phyloP scores from a whole-genome alignment of 768 basidiomycete genomes.

The Gelatoporia subvermispora region DNA sequence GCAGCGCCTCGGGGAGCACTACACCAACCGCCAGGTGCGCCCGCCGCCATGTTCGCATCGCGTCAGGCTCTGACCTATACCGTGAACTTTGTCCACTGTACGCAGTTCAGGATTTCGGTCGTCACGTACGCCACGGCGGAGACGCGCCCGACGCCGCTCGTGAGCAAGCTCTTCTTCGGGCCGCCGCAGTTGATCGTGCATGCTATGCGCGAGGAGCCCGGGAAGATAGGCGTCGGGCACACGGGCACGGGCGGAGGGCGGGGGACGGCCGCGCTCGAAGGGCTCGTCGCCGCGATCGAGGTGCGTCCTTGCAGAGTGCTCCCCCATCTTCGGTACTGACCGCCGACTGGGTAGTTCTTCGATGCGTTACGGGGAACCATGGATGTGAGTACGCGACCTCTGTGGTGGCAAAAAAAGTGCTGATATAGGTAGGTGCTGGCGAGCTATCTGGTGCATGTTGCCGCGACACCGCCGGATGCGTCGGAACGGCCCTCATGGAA shows the following conservation, averaged over 20 bases:
- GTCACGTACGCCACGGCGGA: constrained; percentile 63
- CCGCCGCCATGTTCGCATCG: not conserved
- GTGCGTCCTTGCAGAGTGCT: constrained; percentile 31
- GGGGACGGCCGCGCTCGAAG: constrained; percentile 70
- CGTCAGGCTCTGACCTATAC: constrained; percentile 14
- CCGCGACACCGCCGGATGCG: constrained; percentile 50
- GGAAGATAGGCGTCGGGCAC: constrained; percentile 52
- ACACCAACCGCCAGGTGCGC: constrained; percentile 32
- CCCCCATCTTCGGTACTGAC: not conserved
- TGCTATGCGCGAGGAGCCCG: constrained; percentile 42
- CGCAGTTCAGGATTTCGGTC: constrained; percentile 33
- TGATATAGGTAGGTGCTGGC: not conserved
- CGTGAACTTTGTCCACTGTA: not conserved
- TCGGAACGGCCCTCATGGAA: constrained; percentile 55
- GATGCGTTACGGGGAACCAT: not conserved
- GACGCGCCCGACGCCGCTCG: constrained; percentile 47
- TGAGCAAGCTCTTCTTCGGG: constrained; percentile 54
- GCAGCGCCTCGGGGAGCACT: constrained; percentile 43
- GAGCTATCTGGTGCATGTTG: constrained; percentile 50
- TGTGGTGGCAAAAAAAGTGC: not conserved
- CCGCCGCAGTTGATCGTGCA: constrained; percentile 35
- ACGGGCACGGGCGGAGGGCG: constrained; percentile 34
- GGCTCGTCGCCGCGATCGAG: constrained; percentile 65
- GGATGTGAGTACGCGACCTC: constrained; percentile 9
- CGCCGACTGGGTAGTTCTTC: not conserved